Evolutionary conservation across 2,329 filamentous ascomycete species (phyloP).

Genomic region (Gliomastix tumulicola): DNA sequence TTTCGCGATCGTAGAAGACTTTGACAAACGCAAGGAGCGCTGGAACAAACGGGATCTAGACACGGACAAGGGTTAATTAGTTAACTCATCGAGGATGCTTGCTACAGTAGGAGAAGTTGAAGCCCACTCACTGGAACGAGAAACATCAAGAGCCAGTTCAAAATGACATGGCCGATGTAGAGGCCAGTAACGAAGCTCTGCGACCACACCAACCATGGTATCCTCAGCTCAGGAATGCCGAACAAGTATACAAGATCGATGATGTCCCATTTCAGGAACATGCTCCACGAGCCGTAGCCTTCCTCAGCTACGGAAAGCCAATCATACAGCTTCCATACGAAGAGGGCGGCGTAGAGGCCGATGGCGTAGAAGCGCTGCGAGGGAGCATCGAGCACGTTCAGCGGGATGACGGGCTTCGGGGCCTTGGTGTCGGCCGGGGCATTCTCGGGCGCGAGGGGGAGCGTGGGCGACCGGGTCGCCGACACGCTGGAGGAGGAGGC

Average conservation of each 20-base stretch:
- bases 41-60: constrained; percentile 62
- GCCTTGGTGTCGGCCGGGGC: constrained; percentile 13
- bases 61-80: not conserved
- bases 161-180: constrained; percentile 63
- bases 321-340: constrained; percentile 83
- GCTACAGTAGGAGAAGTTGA: not conserved
- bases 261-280: constrained; percentile 89
- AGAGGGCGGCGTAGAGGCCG: constrained; percentile 68
- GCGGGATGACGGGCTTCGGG: constrained; percentile 65
- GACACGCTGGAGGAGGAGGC: constrained; percentile 15
- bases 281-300: constrained; percentile 78
- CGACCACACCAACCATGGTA: constrained; percentile 94
- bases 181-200: constrained; percentile 64
- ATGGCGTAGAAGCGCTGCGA: constrained; percentile 84
- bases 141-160: constrained; percentile 90
- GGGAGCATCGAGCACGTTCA: constrained; percentile 78
- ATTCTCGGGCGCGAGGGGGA: constrained; percentile 42
- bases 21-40: constrained; percentile 70
- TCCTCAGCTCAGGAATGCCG: constrained; percentile 76
- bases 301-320: constrained; percentile 73
- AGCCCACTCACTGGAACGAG: constrained; percentile 61
- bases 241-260: constrained; percentile 86
- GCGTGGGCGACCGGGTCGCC: constrained; percentile 20
- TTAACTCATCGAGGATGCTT: too few species aligned
- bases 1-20: constrained; percentile 83